Conservation (phyloP, 1,139 yeast species). For the Magnusiomyces suaveolens region DNA sequence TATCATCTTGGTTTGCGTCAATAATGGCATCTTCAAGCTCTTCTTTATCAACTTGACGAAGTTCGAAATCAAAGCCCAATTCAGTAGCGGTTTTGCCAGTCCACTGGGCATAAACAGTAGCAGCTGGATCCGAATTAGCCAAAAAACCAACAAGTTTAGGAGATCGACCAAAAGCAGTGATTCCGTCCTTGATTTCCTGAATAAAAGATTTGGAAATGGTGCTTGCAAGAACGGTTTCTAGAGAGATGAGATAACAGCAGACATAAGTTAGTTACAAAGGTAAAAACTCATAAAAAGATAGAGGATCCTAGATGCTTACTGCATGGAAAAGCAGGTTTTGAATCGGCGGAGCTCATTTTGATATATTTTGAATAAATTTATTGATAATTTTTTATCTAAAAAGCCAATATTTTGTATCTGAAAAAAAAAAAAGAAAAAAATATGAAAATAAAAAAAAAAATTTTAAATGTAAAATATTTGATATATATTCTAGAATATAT, state of each 20-base stretch:
- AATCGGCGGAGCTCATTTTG: conserved; percentile 1
- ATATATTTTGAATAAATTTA: too few species aligned
- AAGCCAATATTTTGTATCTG: too few species aligned
- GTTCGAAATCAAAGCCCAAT: conserved; percentile 75
- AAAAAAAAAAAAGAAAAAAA: too few species aligned
- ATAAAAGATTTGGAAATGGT: conserved; percentile 74
- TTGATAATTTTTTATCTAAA: too few species aligned
- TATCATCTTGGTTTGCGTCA: conserved; percentile 67
- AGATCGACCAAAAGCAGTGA: conserved; percentile 40
- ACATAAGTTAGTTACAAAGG: neutral
- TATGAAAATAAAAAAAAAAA: too few species aligned
- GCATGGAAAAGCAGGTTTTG: conserved; percentile 8
- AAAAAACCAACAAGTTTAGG: conserved; percentile 84
- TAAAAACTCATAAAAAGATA: neutral
- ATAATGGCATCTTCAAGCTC: conserved; percentile 75
- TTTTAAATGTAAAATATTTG: too few species aligned
- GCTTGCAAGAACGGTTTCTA: conserved; percentile 78
- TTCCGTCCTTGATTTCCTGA: conserved; percentile 58
- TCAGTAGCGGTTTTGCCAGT: conserved; percentile 83
- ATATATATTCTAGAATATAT: too few species aligned
- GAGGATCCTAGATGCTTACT: conserved; percentile 6
- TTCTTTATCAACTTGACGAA: conserved; percentile 65
- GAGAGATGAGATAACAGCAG: neutral
- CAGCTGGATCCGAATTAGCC: conserved; percentile 93
- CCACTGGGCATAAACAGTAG: conserved; percentile 91